Conservation (phyloP, 2,329 filamentous ascomycete species). For the Leptosphaerulina australis region DNA sequence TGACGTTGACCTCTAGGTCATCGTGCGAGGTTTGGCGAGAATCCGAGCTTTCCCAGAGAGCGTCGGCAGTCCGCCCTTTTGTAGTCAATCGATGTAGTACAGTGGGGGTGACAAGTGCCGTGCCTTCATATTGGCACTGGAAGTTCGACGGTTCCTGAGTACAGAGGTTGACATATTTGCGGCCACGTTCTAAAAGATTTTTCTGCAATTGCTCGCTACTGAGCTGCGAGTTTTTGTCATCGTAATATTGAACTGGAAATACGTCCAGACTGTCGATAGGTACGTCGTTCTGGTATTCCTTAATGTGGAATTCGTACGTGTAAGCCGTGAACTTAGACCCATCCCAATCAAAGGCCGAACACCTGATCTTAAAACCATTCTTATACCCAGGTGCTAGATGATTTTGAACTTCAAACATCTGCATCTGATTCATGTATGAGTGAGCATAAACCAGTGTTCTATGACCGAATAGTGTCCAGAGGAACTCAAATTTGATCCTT, state of each 20-base stretch:
- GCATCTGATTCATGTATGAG: slow-evolving; percentile 8
- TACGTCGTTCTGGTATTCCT: slow-evolving; percentile 8
- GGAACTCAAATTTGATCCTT: slow-evolving; percentile 7
- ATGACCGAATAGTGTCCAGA: slow-evolving; percentile 12
- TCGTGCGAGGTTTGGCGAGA: not conserved
- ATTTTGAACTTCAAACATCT: slow-evolving; percentile 12
- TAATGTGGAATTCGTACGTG: slow-evolving; percentile 7
- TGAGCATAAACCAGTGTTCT: slow-evolving; percentile 5
- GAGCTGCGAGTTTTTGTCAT: not conserved
- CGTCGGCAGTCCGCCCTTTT: not conserved
- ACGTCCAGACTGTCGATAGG: slow-evolving; percentile 1
- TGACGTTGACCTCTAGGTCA: slow-evolving; percentile 5
- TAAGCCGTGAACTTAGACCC: slow-evolving; percentile 2
- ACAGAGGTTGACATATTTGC: slow-evolving; percentile 7
- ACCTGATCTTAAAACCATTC: not conserved
- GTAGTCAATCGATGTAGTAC: not conserved
- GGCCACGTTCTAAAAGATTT: slow-evolving; percentile 6
- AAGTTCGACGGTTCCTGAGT: not conserved
- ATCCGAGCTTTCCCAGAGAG: not conserved
- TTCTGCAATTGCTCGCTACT: not conserved
- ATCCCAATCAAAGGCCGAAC: slow-evolving; percentile 13
- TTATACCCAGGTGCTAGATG: not conserved
- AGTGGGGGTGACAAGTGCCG: slow-evolving; percentile 1
- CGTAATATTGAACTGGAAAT: slow-evolving; percentile 7
- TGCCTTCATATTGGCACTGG: slow-evolving; percentile 10